Evolutionary conservation across 805 yeast species (phyloP).

Genomic region (Wickerhamiella slavikovae): DNA sequence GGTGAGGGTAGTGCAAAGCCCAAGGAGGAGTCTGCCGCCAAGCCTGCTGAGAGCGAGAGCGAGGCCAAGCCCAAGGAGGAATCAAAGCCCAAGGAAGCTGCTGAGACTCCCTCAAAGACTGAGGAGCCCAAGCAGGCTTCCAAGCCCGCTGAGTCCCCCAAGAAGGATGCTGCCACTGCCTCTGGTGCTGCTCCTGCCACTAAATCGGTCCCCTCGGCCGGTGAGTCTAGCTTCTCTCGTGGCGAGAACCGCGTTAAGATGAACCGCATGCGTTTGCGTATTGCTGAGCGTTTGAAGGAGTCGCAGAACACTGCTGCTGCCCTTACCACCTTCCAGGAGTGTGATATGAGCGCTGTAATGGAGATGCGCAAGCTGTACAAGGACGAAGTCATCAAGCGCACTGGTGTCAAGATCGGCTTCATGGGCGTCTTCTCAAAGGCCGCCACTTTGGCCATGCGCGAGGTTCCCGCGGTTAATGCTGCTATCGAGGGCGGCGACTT

Average conservation of each 20-base stretch:
- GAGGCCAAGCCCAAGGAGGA: slow-evolving; percentile 13
- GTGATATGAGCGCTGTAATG: slow-evolving; percentile 80
- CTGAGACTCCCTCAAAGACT: slow-evolving; percentile 16
- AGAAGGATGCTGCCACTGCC: slow-evolving; percentile 16
- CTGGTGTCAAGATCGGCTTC: slow-evolving; percentile 90
- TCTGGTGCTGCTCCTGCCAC: slow-evolving; percentile 15
- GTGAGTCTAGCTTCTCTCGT: slow-evolving; percentile 45
- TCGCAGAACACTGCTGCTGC: slow-evolving; percentile 98
- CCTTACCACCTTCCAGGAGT: slow-evolving; percentile 93
- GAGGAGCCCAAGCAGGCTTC: slow-evolving; percentile 15
- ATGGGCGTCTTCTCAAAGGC: slow-evolving; percentile 98
- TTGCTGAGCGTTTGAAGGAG: slow-evolving; percentile 97
- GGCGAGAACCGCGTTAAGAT: slow-evolving; percentile 81
- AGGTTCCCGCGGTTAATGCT: slow-evolving; percentile 87
- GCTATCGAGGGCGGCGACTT: slow-evolving; percentile 57
- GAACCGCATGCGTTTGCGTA: slow-evolving; percentile 98
- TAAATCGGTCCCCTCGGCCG: slow-evolving; percentile 17
- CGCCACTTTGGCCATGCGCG: slow-evolving; percentile 77
- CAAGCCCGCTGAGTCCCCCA: slow-evolving; percentile 13
- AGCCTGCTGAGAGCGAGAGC: slow-evolving; percentile 11
- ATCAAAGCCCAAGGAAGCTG: slow-evolving; percentile 15
- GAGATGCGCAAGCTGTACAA: slow-evolving; percentile 92
- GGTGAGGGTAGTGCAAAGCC: slow-evolving; percentile 34
- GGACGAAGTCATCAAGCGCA: slow-evolving; percentile 85
- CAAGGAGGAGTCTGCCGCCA: slow-evolving; percentile 12